Conservation (phyloP, 2,329 filamentous ascomycete genomes). For the Diaporthe capsici region DNA sequence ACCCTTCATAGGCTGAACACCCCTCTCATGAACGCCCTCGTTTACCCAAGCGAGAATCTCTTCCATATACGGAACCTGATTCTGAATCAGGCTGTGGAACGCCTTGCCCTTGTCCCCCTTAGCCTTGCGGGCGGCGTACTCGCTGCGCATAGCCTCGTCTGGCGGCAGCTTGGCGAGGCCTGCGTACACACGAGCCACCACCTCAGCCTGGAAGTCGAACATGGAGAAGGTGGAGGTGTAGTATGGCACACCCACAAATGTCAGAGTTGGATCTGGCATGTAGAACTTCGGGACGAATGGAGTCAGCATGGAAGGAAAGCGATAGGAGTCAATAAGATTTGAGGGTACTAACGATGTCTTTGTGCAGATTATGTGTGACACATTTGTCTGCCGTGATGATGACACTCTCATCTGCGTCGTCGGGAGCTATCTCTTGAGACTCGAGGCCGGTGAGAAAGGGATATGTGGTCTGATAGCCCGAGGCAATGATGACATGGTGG, state of each 20-base stretch:
- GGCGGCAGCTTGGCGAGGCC: constrained; percentile 64
- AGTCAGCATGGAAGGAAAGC: neutral
- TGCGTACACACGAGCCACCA: constrained; percentile 69
- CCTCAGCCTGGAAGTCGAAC: constrained; percentile 79
- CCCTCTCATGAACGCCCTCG: constrained; percentile 44
- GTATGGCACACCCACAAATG: constrained; percentile 76
- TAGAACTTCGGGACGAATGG: constrained; percentile 62
- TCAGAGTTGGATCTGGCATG: constrained; percentile 74
- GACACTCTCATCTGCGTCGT: constrained; percentile 64
- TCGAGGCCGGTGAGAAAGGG: constrained; percentile 72
- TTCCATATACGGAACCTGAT: constrained; percentile 48
- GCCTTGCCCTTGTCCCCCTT: constrained; percentile 52
- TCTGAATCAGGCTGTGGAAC: constrained; percentile 54
- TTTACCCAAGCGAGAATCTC: constrained; percentile 47
- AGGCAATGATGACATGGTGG: constrained; percentile 74
- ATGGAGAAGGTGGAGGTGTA: constrained; percentile 77
- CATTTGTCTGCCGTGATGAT: constrained; percentile 74
- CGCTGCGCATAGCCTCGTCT: constrained; percentile 53
- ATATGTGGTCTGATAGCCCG: constrained; percentile 77
- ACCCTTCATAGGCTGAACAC: constrained; percentile 48
- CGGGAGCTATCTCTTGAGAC: constrained; percentile 52
- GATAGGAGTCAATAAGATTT: no score
- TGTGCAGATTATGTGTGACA: constrained; percentile 76
- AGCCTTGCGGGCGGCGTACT: constrained; percentile 50
- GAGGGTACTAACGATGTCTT: constrained; percentile 64